Percentiles rank a stretch among this genome's conserved stretches.
Evolutionary conservation across 257 asterid species (phyloP).

Genomic region (Echites panduratus): DNA sequence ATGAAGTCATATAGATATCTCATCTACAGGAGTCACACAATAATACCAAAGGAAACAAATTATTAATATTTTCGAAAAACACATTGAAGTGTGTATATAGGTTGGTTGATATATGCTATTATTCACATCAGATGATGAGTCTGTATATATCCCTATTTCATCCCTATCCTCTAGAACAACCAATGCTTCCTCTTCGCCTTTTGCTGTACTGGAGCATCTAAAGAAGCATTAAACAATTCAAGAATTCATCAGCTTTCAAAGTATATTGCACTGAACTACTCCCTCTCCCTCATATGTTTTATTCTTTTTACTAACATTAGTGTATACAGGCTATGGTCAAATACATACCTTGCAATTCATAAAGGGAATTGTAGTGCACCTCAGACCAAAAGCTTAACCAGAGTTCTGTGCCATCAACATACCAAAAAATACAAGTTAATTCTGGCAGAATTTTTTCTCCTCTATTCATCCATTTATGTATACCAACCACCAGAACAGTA

Average conservation of each 20-base stretch:
- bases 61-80: neutral
- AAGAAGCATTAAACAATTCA: slow-evolving; percentile 6
- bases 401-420: slow-evolving; percentile 37
- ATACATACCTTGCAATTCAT: slow-evolving; percentile 45
- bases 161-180: slow-evolving; percentile 37
- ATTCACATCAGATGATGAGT: neutral
- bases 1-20: neutral
- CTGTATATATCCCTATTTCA: neutral
- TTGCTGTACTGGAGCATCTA: slow-evolving; percentile 42
- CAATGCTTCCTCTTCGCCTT: slow-evolving; percentile 48
- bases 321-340: neutral
- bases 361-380: slow-evolving; percentile 67
- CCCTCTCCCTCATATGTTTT: neutral
- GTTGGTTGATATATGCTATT: neutral
- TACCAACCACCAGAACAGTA: neutral
- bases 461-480: neutral
- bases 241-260: slow-evolving; percentile 3
- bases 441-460: neutral
- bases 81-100: neutral
- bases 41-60: neutral
- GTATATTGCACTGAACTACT: neutral
- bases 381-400: slow-evolving; percentile 76
- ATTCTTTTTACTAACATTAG: slow-evolving; percentile 1
- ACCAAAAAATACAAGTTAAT: neutral
- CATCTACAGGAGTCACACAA: neutral